Evolutionary conservation across 2,329 filamentous ascomycete species (phyloP).

Genomic region (Fusarium sp.): DNA sequence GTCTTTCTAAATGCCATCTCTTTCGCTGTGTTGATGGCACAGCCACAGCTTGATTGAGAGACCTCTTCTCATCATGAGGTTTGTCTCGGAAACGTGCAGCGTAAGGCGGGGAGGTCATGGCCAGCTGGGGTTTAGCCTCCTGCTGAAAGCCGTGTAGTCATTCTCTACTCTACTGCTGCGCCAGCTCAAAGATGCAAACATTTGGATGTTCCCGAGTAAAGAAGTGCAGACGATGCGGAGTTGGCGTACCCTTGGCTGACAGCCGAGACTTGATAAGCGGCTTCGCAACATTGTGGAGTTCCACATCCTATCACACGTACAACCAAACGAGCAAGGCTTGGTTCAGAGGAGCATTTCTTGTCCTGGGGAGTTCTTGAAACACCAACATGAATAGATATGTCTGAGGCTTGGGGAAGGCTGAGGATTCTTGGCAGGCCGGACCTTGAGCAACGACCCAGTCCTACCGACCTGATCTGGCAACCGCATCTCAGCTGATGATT

Average conservation of each 20-base stretch:
- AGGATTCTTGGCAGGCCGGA: neutral
- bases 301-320: neutral
- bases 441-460: neutral
- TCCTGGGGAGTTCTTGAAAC: neutral
- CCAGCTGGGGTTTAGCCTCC: neutral
- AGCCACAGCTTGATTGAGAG: neutral
- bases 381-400: neutral
- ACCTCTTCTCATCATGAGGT: neutral
- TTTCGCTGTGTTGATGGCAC: neutral
- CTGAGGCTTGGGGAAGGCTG: neutral
- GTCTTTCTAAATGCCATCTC: neutral
- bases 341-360: neutral
- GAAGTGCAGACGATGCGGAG: neutral
- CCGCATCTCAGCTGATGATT: neutral
- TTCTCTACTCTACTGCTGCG: neutral
- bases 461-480: neutral
- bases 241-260: neutral
- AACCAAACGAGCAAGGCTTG: neutral
- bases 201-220: neutral
- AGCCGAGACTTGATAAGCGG: neutral
- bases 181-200: neutral
- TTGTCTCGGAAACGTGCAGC: constrained; percentile 1
- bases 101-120: neutral
- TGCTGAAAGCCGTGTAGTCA: neutral
- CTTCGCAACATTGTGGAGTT: neutral